A percentile compares a stretch with the other conserved stretches of the same genome.
Conservation (phyloP, 768 basidiomycete species). For the Cantharellus anzutake region DNA sequence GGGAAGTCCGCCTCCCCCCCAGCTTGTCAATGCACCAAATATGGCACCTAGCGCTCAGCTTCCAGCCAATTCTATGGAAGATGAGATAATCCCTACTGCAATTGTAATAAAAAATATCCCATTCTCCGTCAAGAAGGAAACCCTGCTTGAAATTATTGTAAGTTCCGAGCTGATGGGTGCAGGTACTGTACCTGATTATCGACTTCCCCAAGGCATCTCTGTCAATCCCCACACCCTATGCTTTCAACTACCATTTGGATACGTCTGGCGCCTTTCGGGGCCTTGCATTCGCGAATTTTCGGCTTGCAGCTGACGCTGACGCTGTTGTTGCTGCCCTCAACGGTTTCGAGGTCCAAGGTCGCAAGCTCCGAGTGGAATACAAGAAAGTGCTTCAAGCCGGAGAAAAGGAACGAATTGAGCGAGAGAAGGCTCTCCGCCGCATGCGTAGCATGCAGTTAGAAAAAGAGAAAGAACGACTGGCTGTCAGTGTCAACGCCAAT, state of each 20-base stretch:
- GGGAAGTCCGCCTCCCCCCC: slow-evolving; percentile 47
- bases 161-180: slow-evolving; percentile 16
- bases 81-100: slow-evolving; percentile 95
- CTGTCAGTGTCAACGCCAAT: slow-evolving; percentile 18
- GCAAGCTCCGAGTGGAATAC: slow-evolving; percentile 96
- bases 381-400: slow-evolving; percentile 99
- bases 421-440: slow-evolving; percentile 93
- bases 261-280: slow-evolving; percentile 93
- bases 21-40: slow-evolving; percentile 26
- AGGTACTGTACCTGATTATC: neutral
- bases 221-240: slow-evolving; percentile 89
- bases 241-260: slow-evolving; percentile 98
- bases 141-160: slow-evolving; percentile 90
- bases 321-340: slow-evolving; percentile 92
- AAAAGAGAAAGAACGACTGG: slow-evolving; percentile 40
- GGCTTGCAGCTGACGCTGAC: slow-evolving; percentile 77
- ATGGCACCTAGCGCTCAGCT: slow-evolving; percentile 8
- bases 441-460: slow-evolving; percentile 96
- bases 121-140: slow-evolving; percentile 94
- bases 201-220: slow-evolving; percentile 48
- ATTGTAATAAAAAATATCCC: slow-evolving; percentile 99
- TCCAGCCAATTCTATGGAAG: slow-evolving; percentile 27
- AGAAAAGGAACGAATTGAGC: slow-evolving; percentile 95
- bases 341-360: slow-evolving; percentile 88
- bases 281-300: slow-evolving; percentile 95